phyloP scores from a whole-genome alignment of 2,329 filamentous ascomycete species.

The Clathrospora elynae region DNA sequence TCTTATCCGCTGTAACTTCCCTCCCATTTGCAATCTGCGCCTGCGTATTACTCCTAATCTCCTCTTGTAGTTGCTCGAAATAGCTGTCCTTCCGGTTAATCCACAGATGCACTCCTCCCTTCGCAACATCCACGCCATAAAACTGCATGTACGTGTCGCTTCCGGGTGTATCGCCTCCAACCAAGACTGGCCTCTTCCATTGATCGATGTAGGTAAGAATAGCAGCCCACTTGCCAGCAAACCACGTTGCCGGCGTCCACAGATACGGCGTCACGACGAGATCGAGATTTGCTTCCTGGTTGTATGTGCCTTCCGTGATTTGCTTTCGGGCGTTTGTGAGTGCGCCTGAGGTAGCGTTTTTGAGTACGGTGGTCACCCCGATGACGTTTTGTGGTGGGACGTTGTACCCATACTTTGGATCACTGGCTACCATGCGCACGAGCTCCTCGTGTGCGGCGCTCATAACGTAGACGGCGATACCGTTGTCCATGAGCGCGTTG shows the following conservation, averaged over 20 bases:
- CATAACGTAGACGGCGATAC: constrained; percentile 39
- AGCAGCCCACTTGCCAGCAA: constrained; percentile 39
- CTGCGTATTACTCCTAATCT: constrained; percentile 31
- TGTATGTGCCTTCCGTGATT: constrained; percentile 32
- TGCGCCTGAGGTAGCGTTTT: constrained; percentile 32
- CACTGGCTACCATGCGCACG: constrained; percentile 41
- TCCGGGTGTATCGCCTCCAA: constrained; percentile 37
- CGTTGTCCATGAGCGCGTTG: constrained; percentile 38
- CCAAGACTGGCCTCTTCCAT: constrained; percentile 39
- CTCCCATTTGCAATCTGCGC: constrained; percentile 35
- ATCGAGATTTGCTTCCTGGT: constrained; percentile 33
- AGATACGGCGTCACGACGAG: constrained; percentile 35
- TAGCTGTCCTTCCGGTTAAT: constrained; percentile 32
- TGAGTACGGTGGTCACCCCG: constrained; percentile 37
- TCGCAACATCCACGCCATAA: constrained; percentile 35
- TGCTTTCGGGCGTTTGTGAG: constrained; percentile 38
- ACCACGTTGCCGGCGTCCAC: constrained; percentile 42
- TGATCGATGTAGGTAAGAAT: constrained; percentile 39
- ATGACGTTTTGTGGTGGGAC: constrained; percentile 39
- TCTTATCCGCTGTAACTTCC: constrained; percentile 38
- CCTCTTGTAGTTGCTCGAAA: constrained; percentile 25
- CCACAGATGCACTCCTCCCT: constrained; percentile 40
- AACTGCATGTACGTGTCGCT: constrained; percentile 42
- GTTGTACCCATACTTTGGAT: constrained; percentile 42
- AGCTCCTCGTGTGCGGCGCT: constrained; percentile 40